Evolutionary conservation across 2,329 filamentous ascomycete species (phyloP), one percentile per base, ranked within the genome.

Genomic region (Colletotrichum gloeosporioides): DNA sequence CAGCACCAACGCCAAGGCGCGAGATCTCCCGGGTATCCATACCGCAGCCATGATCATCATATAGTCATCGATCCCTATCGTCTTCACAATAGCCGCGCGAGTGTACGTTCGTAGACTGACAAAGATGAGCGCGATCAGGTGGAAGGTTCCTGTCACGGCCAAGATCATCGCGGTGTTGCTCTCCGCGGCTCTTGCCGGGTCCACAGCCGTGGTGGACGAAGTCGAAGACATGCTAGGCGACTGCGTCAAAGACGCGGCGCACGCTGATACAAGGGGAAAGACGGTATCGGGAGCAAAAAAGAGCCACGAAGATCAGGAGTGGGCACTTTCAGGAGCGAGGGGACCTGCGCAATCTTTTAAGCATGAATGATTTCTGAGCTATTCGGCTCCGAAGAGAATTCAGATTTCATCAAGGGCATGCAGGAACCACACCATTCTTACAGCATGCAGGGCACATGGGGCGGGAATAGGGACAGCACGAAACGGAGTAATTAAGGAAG

Each of bases 41-140:
- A 83, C 82, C 63, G 75, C 77, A n/a, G 80, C 75, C 4, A 78
- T 44, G 9, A 81, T 61, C 79, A 84, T 84, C 57, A 79, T 78
- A 22, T 77, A 78, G 71, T 84, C 82, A 61, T 84, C 82, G 25
- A 74, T 69, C 10, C 82, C 82, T 31, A 80, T 79, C 13, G 80
- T 75, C 55, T 76, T 76, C 44, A 81, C 71, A 57, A 82, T 62
- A 13, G 79, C 13, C 10, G 78, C 57, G 15, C 78, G 73, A 4
- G 77, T 77, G 55, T 82, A 80, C 6, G 79, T 55, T 15, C 79
- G 73, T 3, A 78, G 55, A 0, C 39, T 49, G 4, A 79, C 77
- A 15, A 78, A 71, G 16, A 78, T 9, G 62, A 82, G 57, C 12
- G 82, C 78, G 53, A 83, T 53, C 34, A 77, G 69, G 64, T 81